Evolutionary conservation across 78 protist species (phyloP).

Genomic region (Dictyostelium brefeldianum): DNA sequence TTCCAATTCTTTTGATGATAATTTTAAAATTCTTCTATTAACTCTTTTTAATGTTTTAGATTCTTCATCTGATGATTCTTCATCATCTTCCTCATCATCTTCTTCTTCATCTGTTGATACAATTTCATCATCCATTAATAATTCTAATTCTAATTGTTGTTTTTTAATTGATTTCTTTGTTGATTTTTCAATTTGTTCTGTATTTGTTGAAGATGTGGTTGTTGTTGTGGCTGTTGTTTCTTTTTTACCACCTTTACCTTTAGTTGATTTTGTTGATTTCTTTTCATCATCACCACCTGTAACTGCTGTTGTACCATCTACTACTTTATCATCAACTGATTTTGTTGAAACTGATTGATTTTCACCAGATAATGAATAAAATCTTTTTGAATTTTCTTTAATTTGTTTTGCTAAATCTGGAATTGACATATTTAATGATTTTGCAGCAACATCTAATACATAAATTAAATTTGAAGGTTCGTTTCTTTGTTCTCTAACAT

Average conservation of each 20-base stretch:
- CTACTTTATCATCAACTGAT: not conserved
- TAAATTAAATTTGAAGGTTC: conserved; percentile 63
- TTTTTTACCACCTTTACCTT: conserved; percentile 4
- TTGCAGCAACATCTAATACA: conserved; percentile 25
- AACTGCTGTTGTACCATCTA: not conserved
- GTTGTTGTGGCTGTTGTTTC: conserved; percentile 16
- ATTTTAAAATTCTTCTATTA: conserved; percentile 14
- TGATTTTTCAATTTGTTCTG: not conserved
- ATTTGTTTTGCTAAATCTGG: conserved; percentile 14
- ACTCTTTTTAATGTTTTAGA: not conserved
- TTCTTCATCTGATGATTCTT: not conserved
- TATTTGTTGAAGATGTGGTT: not conserved
- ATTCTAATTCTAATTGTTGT: conserved; percentile 10
- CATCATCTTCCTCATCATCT: conserved; percentile 14
- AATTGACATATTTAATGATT: not conserved
- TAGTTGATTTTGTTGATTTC: not conserved
- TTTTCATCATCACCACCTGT: not conserved
- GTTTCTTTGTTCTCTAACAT: conserved; percentile 17
- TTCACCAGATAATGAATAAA: conserved; percentile 18
- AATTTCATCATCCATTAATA: conserved; percentile 10
- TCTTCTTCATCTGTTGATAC: not conserved
- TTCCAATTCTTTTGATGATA: conserved; percentile 12
- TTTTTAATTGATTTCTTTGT: conserved; percentile 21
- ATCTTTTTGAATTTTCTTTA: conserved; percentile 30
- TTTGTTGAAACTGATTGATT: not conserved